Evolutionary conservation across 768 basidiomycete species (phyloP), one percentile per base, ranked within the genome.

Genomic region (Trametes cubensis): DNA sequence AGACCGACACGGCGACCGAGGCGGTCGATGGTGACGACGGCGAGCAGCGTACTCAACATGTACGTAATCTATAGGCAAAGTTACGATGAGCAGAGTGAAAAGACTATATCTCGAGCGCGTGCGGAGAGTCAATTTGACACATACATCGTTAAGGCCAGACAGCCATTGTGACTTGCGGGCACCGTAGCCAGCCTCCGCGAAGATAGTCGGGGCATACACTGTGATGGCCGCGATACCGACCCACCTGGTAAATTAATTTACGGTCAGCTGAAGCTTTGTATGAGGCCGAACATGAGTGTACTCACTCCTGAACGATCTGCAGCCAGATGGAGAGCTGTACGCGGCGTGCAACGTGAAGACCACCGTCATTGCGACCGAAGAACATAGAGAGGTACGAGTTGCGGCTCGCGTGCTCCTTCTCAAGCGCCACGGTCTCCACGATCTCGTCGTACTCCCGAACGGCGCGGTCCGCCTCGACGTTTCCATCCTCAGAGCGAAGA

Each of bases 211-310:
- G 6, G 78, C 78, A 50, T 80, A 80, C 1, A 79, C 79, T 6
- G 79, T 80, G 55, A 80, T 78, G 6, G 79, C 78, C 34, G 79
- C 78, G 39, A 80, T 79, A 13, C 79, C 79, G 18, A 78, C 75
- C 79, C 79, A 80, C 67, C 76, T 77, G 49, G 6, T 6, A 40
- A 13, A 20, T 30, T 7, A 2, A n/a, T 18, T 11, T 8, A 25
- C 11, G n/a, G 51, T 64, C 34, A 66, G 67, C 17, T 20, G 23
- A 2, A 17, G 13, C 11, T 7, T 30, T 13, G 15, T 3, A 41
- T 23, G 25, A 40, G 14, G 17, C 5, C n/a, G 47, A 38, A 14
- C 28, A 15, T 23, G 25, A 20, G 41, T n/a, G 11, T 2, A 70
- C 73, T 17, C 59, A 78, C 76, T 79, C 79, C 63, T 80, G 79